These are phyloP conservation scores for Triticum timopheevii DNA, from an alignment of 176 grass and related monocot genomes.

Conservation along the genomic window DNA sequence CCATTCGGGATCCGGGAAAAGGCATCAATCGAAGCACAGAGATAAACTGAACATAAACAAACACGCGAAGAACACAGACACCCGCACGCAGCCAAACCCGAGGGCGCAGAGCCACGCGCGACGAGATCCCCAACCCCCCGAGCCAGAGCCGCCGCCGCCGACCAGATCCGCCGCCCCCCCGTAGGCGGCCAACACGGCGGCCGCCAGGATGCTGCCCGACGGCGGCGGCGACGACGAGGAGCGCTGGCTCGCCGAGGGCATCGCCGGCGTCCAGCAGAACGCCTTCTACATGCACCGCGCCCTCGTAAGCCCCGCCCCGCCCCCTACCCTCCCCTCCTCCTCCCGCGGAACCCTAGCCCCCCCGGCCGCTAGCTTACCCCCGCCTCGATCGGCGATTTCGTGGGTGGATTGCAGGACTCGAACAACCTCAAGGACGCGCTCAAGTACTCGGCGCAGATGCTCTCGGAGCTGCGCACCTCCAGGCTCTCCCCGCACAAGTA, in stretches of 20 bases:
- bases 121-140: slow-evolving; percentile 42
- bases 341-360: background rate
- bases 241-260: slow-evolving; percentile 96
- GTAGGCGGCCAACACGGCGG: slow-evolving; percentile 29
- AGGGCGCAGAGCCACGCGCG: slow-evolving; percentile 41
- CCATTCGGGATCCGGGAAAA: background rate
- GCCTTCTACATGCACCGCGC: slow-evolving; percentile 99
- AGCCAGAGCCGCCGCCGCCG: slow-evolving; percentile 28
- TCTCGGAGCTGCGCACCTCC: slow-evolving; percentile 95
- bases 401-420: slow-evolving; percentile 53
- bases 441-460: slow-evolving; percentile 99
- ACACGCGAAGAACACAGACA: slow-evolving; percentile 43
- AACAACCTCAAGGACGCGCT: slow-evolving; percentile 98
- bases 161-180: slow-evolving; percentile 38
- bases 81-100: slow-evolving; percentile 42
- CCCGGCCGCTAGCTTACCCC: slow-evolving; percentile 2
- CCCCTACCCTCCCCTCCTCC: background rate
- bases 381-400: slow-evolving; percentile 24
- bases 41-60: slow-evolving; percentile 28
- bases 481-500: slow-evolving; percentile 95
- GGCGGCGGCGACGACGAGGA: slow-evolving; percentile 82
- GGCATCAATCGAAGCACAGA: slow-evolving; percentile 1
- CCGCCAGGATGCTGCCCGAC: slow-evolving; percentile 62
- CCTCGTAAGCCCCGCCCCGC: slow-evolving; percentile 51
- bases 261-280: slow-evolving; percentile 97